Base-by-base conservation (phyloP, 1,284 basidiomycete genomes). In the Irpex rosettiformis region DNA sequence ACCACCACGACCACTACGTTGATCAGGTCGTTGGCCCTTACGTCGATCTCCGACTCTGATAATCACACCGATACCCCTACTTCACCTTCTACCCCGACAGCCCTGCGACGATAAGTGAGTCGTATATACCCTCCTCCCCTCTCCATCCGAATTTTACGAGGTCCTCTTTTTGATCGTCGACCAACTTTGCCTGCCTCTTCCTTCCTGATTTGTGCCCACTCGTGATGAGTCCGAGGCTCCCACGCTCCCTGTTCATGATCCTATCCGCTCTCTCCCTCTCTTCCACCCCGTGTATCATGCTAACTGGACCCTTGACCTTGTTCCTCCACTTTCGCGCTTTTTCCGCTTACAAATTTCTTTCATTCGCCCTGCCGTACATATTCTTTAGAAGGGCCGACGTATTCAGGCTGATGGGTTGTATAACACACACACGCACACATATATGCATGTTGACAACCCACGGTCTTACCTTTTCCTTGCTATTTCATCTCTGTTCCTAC, bases 61-160 rank as follows among this genome's bases (percentile, higher is more conserved):
- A 30, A 18, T 21, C 43, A 37, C 33, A 37, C 33, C 33, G 11
- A 8, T 37, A 37, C 33, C 3, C 4, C 33, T 16, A 11, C 30
- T 7, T 16, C 30, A 43, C 21, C 43, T n/a, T 13, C 48, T 21
- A 16, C 24, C 45, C 13, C 24, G n/a, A 18, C 33, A 16, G 3
- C 21, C 18, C 10, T 40, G n/a, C 10, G 52, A 52, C 49, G 27
- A 33, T 16, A 33, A 16, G 3, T 25, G 40, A 21, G 4, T 27
- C 54, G 21, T 55, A 30, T 21, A 48, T 56, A 55, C 54, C 55
- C 24, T 8, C 45, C 43, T 27, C 16, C n/a, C 8, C 28, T 27
- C 16, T 37, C 33, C 33, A 37, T 8, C 33, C n/a, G n/a, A n/a
- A n/a, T n/a, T n/a, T n/a, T n/a, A 37, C 16, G 33, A 37, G 33